Conservation (phyloP, 1,139 yeast species). For the Lodderomyces theae region DNA sequence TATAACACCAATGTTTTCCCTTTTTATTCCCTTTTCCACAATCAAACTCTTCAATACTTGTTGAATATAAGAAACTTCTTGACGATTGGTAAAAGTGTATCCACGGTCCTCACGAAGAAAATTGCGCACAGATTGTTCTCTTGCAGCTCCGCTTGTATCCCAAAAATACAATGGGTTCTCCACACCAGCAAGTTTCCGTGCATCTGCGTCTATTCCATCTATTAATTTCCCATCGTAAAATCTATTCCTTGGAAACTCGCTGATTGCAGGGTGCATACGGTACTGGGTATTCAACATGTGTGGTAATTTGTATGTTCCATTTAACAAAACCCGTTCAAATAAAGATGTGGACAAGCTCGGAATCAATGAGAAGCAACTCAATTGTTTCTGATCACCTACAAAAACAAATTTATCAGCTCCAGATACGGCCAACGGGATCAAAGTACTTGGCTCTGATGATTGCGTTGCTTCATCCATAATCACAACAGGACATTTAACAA, state of each 20-base stretch:
- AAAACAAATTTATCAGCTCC: conserved; percentile 66
- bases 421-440: conserved; percentile 67
- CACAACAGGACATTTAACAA: conserved; percentile 60
- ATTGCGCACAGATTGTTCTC: conserved; percentile 46
- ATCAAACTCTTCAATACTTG: conserved; percentile 49
- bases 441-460: conserved; percentile 66
- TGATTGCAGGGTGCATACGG: conserved; percentile 66
- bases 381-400: conserved; percentile 70
- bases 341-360: conserved; percentile 57
- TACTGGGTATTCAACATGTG: conserved; percentile 72
- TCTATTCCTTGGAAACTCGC: conserved; percentile 59
- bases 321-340: conserved; percentile 56
- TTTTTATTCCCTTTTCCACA: conserved; percentile 50
- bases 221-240: conserved; percentile 54
- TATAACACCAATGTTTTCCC: conserved; percentile 58
- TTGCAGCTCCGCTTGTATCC: conserved; percentile 44
- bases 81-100: conserved; percentile 50
- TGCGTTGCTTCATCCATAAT: conserved; percentile 65
- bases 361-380: conserved; percentile 65
- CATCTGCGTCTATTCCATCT: conserved; percentile 57
- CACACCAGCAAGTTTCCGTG: conserved; percentile 43
- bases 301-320: conserved; percentile 56
- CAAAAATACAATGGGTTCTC: conserved; percentile 51
- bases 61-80: conserved; percentile 49
- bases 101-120: conserved; percentile 49